Evolutionary conservation across 441 rosid species (phyloP).

Genomic region (Dalechampia spathulata): DNA sequence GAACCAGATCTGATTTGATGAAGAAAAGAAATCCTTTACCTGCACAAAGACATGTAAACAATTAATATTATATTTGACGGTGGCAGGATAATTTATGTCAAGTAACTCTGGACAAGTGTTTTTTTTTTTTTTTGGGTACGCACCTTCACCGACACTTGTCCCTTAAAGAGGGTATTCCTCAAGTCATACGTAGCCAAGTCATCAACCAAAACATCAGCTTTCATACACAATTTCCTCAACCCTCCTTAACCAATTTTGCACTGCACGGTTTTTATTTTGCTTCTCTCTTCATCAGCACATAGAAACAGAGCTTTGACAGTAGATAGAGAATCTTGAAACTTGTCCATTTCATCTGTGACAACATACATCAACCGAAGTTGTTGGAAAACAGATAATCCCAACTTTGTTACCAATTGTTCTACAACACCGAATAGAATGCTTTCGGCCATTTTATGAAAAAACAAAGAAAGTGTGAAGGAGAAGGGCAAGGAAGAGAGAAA

Average conservation of each 20-base stretch:
- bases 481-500: no score
- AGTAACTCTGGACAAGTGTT: no score
- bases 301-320: slow-evolving; percentile 8
- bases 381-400: no score
- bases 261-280: background rate
- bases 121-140: no score
- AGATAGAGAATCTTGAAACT: background rate
- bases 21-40: slow-evolving; percentile 9
- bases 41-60: background rate
- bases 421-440: no score
- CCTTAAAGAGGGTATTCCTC: no score
- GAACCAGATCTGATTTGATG: background rate
- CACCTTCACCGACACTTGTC: no score
- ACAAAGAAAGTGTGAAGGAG: no score
- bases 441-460: no score
- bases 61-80: no score
- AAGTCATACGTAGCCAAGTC: slow-evolving; percentile 1
- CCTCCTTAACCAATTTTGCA: background rate
- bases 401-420: no score
- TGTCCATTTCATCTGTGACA: background rate
- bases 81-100: no score
- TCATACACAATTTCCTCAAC: slow-evolving; percentile 3
- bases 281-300: slow-evolving; percentile 7
- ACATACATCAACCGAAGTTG: background rate
- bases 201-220: slow-evolving; percentile 12